A percentile compares a stretch with the other conserved stretches of the same genome.
These are phyloP conservation scores for Geotrichum phurueaensis DNA, from an alignment of 1,139 yeast genomes.

Conservation along the genomic window DNA sequence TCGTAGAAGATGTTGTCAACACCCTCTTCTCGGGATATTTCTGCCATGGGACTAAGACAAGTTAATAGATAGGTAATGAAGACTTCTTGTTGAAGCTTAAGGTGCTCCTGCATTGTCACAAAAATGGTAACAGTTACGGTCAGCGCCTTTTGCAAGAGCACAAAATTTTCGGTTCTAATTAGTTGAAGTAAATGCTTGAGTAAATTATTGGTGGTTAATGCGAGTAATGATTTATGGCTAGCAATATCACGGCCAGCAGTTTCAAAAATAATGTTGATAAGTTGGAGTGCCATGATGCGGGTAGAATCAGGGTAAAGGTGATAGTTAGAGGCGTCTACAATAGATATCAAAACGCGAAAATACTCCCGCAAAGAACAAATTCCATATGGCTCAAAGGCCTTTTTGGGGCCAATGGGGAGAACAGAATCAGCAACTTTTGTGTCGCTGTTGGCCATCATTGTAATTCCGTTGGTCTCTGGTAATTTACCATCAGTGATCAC, in stretches of 20 bases:
- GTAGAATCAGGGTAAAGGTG: conserved; percentile 83
- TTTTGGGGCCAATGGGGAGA: not conserved
- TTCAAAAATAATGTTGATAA: conserved; percentile 75
- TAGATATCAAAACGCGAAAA: conserved; percentile 70
- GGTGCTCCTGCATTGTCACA: conserved; percentile 33
- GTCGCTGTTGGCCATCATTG: not conserved
- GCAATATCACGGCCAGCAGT: conserved; percentile 67
- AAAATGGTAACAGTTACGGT: conserved; percentile 61
- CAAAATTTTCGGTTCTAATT: conserved; percentile 61
- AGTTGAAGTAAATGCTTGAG: conserved; percentile 79
- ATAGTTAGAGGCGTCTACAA: conserved; percentile 76
- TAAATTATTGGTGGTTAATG: conserved; percentile 67
- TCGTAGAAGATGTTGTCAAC: conserved; percentile 39
- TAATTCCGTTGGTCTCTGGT: not conserved
- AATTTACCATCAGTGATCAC: not conserved
- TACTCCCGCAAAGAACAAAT: conserved; percentile 59
- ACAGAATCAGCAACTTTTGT: not conserved
- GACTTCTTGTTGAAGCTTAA: conserved; percentile 40
- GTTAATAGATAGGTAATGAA: conserved; percentile 38
- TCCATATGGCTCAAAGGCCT: conserved; percentile 48
- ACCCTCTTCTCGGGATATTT: conserved; percentile 38
- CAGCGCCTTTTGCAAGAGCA: conserved; percentile 66
- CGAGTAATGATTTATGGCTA: conserved; percentile 59
- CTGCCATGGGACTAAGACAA: conserved; percentile 35
- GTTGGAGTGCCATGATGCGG: conserved; percentile 70